These are phyloP conservation scores for Dioscorea alata DNA, from an alignment of 106 monocot genomes.

Conservation along the genomic window DNA sequence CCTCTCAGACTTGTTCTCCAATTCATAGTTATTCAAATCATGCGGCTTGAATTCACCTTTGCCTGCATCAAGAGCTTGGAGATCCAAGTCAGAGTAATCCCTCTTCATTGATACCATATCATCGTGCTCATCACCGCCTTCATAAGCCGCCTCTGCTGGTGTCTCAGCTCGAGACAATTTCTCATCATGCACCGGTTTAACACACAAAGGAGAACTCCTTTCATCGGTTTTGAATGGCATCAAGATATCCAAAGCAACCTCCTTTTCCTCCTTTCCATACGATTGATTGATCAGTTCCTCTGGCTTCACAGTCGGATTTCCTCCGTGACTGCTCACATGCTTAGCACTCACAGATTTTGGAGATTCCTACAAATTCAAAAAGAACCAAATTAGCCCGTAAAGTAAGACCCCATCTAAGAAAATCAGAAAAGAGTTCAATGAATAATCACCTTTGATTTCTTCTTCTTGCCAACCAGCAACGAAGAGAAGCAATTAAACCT, in stretches of 20 bases:
- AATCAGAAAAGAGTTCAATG: background rate
- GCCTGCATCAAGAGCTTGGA: conserved; percentile 21
- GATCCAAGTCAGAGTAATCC: conserved; percentile 58
- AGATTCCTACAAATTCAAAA: conserved; percentile 20
- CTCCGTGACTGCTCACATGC: conserved; percentile 11
- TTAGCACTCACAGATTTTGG: conserved; percentile 13
- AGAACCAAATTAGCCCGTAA: conserved; percentile 1
- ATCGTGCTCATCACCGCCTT: conserved; percentile 74
- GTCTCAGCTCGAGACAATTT: conserved; percentile 5
- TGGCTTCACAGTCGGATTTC: conserved; percentile 26
- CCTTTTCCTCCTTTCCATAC: conserved; percentile 10
- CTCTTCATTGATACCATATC: conserved; percentile 49
- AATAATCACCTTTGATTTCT: conserved; percentile 54
- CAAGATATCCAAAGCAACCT: conserved; percentile 1
- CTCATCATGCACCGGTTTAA: conserved; percentile 14
- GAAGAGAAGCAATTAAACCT: conserved; percentile 55
- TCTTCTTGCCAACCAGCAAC: conserved; percentile 59
- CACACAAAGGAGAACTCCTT: background rate
- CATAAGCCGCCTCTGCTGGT: conserved; percentile 40
- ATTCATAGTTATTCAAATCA: background rate
- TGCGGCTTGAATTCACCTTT: conserved; percentile 6
- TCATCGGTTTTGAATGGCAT: background rate
- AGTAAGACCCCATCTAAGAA: no score
- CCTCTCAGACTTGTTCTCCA: conserved; percentile 23
- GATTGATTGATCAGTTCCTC: conserved; percentile 19